Base-by-base conservation (phyloP, 345 rosid species). In the Corchorus olitorius region DNA sequence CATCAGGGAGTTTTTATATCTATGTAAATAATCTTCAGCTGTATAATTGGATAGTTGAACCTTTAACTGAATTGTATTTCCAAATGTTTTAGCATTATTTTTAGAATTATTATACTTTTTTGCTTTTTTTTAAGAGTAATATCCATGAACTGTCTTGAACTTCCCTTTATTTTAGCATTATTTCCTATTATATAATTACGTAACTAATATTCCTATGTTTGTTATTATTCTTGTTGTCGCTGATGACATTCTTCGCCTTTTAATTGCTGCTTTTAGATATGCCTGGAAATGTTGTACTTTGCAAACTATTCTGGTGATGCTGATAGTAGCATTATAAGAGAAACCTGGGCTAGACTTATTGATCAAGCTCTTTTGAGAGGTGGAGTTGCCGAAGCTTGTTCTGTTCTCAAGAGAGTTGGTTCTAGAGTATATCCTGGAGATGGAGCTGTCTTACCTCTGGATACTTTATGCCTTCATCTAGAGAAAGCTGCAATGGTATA, bases 351-450 rank as follows among this genome's bases (percentile, higher is more conserved):
- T 78, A 86, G 97, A 83, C 90, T 97, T 27, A 87, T 97, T 4
- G 97, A 92, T 84, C 93, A 91, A 87, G 97, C 98, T 73, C 91
- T 97, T 83, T 90, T 87, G 65, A 86, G 80, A 65, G 98, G 98
- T 52, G 99, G 97, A 69, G 85, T 97, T 82, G 97, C 90, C 17
- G 99, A 97, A 84, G 98, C 97, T n/a, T 94, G 95, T 85, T 88
- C 97, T 2, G 92, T 94, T 19, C 82, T 94, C 76, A 94, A 92
- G 88, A 91, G 96, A 80, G 93, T 97, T 66, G 95, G 97, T 69
- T 92, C 98, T 54, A 85, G 79, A 68, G 73, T 86, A 58, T 94
- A 97, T 87, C 98, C 98, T 69, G 99, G 99, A 43, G 97, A 91
- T 85, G 99, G 98, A 70, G 90, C 93, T 69, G 86, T 90, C 82